phyloP scores from a whole-genome alignment of 192 early-diverging fungal species.

The Backusella australiensis region DNA sequence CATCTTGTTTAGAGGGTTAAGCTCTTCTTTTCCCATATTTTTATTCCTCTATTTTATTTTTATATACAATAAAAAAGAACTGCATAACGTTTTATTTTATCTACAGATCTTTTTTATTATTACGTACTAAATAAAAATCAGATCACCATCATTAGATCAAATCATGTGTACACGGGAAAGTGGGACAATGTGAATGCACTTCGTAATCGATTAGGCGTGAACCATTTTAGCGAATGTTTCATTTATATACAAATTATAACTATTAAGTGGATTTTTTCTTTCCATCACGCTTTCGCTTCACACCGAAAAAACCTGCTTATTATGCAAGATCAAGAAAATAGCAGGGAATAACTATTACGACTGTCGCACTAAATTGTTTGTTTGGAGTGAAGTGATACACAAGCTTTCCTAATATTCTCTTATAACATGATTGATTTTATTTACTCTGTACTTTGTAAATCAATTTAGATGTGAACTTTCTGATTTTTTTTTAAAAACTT shows the following conservation, averaged over 20 bases:
- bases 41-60: conserved; percentile 1
- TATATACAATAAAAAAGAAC: not conserved
- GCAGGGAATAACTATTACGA: not conserved
- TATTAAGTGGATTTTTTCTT: not conserved
- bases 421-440: conserved; percentile 5
- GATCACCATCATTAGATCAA: conserved; percentile 1
- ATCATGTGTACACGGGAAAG: conserved; percentile 5
- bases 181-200: conserved; percentile 1
- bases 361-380: not conserved
- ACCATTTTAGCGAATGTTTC: conserved; percentile 3
- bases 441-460: not conserved
- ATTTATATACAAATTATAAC: not conserved
- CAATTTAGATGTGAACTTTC: not conserved
- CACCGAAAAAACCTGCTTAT: not conserved
- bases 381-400: conserved; percentile 3
- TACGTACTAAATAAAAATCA: not conserved
- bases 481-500: not conserved
- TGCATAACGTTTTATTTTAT: not conserved
- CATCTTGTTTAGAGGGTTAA: conserved; percentile 7
- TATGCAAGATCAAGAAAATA: not conserved
- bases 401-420: conserved; percentile 8
- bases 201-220: not conserved
- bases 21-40: not conserved
- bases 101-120: no score
- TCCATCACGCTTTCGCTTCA: not conserved